Evolutionary conservation across 148 eudicot species (phyloP).

Genomic region (Cornus kousa): DNA sequence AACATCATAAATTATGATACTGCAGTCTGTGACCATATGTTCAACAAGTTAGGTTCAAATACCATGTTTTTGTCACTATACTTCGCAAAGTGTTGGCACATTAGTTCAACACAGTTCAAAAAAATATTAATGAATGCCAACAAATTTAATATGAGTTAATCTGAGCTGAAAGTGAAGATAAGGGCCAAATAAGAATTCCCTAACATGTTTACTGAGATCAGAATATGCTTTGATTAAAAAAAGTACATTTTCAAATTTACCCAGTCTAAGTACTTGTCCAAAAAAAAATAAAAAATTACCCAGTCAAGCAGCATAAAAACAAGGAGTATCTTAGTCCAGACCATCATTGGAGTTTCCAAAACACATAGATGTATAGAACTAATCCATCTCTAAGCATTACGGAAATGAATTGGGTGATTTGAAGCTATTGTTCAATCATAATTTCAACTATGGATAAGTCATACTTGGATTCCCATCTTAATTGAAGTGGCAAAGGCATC

Average conservation of each 20-base stretch:
- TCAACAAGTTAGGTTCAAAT: neutral
- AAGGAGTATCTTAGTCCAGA: neutral
- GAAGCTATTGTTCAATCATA: neutral
- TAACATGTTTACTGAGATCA: neutral
- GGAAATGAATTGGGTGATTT: neutral
- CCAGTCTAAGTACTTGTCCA: too few species aligned
- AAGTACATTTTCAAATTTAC: neutral
- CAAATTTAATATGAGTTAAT: neutral
- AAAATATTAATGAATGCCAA: neutral
- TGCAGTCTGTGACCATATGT: too few species aligned
- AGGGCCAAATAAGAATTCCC: neutral
- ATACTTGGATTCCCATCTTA: too few species aligned
- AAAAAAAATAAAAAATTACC: too few species aligned
- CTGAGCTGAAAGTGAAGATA: neutral
- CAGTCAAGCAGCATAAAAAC: neutral
- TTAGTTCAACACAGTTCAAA: neutral
- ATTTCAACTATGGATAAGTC: neutral
- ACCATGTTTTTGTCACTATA: neutral
- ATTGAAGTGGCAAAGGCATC: neutral
- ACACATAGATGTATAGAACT: neutral
- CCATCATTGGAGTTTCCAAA: neutral
- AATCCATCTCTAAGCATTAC: neutral
- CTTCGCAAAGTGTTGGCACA: neutral
- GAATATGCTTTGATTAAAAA: neutral
- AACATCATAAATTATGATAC: too few species aligned